These are phyloP conservation scores for Porcisia hertigi DNA, from an alignment of 208 protist genomes.

Conservation along the genomic window DNA sequence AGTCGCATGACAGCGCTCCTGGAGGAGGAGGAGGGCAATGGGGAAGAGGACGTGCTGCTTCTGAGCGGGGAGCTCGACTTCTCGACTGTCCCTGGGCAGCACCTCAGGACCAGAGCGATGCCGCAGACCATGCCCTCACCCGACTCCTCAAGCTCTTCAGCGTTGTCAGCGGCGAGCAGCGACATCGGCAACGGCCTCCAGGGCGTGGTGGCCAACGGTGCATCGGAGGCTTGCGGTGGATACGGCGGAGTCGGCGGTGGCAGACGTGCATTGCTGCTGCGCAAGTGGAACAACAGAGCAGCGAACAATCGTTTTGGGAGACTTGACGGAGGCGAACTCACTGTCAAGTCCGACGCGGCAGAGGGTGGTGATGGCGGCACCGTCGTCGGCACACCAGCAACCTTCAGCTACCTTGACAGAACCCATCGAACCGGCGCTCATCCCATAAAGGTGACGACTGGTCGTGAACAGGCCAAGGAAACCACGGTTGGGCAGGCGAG, in stretches of 20 bases:
- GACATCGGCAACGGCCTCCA: too few relatives aligned
- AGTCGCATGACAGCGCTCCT: constrained; percentile 41
- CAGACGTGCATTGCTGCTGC: background rate
- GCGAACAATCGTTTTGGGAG: too few relatives aligned
- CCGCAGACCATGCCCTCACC: too few relatives aligned
- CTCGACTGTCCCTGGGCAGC: constrained; percentile 17
- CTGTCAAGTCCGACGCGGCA: background rate
- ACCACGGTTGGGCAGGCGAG: too few relatives aligned
- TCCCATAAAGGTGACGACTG: too few relatives aligned
- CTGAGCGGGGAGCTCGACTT: constrained; percentile 54
- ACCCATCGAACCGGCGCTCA: too few relatives aligned
- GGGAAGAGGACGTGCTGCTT: constrained; percentile 43
- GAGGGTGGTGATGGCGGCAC: background rate
- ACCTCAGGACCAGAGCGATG: too few relatives aligned
- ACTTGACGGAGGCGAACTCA: background rate
- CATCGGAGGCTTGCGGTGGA: background rate
- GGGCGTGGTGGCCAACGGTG: background rate
- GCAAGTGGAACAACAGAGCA: background rate
- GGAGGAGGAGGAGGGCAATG: constrained; percentile 35
- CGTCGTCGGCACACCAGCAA: too few relatives aligned
- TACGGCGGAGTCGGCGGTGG: background rate
- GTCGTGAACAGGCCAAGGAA: too few relatives aligned
- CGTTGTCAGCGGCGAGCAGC: background rate
- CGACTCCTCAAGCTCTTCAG: background rate
- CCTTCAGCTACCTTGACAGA: too few relatives aligned